Conservation (phyloP, 768 basidiomycete species). For the Russula ochroleuca region DNA sequence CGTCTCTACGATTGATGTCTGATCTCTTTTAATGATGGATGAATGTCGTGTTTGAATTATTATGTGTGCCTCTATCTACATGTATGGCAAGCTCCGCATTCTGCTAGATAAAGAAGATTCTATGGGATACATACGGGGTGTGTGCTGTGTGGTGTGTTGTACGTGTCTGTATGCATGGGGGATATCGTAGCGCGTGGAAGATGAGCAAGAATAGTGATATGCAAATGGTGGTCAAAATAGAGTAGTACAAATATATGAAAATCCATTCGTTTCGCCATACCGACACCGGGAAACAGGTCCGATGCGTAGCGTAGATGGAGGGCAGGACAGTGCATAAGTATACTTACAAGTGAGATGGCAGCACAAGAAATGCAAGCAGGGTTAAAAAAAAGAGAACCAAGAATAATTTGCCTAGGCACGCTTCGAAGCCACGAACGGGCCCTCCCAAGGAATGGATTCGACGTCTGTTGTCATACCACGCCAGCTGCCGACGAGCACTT, state of each 20-base stretch:
- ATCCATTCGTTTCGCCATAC: conserved; percentile 13
- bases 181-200: conserved; percentile 15
- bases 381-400: conserved; percentile 4
- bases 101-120: conserved; percentile 13
- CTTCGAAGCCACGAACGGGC: conserved; percentile 58
- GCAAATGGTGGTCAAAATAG: not conserved
- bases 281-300: not conserved
- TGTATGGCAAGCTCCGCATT: conserved; percentile 14
- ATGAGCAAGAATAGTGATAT: conserved; percentile 21
- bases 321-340: conserved; percentile 16
- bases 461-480: conserved; percentile 45
- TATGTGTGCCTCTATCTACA: conserved; percentile 21
- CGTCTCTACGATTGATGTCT: not conserved
- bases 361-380: conserved; percentile 10
- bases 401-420: conserved; percentile 29
- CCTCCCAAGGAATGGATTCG: conserved; percentile 52
- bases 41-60: conserved; percentile 13
- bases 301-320: conserved; percentile 7
- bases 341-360: conserved; percentile 16
- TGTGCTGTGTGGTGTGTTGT: not conserved
- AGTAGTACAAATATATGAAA: conserved; percentile 12
- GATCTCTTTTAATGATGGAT: conserved; percentile 1
- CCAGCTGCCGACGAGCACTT: conserved; percentile 73
- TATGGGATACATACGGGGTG: conserved; percentile 21
- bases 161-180: conserved; percentile 5